These are phyloP conservation scores for Mucuna pruriens DNA, from an alignment of 306 rosid species.

Conservation along the genomic window DNA sequence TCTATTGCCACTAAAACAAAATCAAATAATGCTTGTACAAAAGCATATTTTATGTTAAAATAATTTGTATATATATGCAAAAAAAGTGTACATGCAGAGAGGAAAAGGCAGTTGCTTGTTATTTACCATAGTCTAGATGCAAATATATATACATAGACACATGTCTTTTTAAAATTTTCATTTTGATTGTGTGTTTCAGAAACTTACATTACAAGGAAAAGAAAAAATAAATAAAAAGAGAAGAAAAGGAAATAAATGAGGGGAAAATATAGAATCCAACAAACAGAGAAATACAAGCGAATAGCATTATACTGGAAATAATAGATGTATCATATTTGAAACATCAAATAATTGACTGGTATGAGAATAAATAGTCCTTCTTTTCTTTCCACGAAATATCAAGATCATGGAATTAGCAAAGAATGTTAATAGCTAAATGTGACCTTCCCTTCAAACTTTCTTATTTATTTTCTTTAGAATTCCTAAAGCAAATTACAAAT, in stretches of 20 bases:
- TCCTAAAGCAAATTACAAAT: background rate
- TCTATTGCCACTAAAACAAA: no score
- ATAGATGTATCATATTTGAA: background rate
- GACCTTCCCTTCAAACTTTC: background rate
- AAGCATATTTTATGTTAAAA: no score
- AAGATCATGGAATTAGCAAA: background rate
- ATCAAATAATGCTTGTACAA: no score
- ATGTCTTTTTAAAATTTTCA: background rate
- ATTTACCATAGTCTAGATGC: constrained; percentile 3
- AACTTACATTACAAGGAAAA: background rate
- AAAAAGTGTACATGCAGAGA: no score
- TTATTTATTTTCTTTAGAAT: no score
- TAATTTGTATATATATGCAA: no score
- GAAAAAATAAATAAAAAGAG: background rate
- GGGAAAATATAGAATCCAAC: background rate
- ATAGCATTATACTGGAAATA: background rate
- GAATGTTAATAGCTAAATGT: background rate
- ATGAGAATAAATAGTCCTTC: background rate
- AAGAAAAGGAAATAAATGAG: background rate
- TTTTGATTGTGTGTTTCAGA: background rate
- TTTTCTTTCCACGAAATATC: background rate
- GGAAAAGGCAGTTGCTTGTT: no score
- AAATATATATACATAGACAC: background rate
- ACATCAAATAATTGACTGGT: background rate
- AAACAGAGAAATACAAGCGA: background rate